phyloP scores from a whole-genome alignment of 441 rosid species.

The Cnidoscolus chayamansa region DNA sequence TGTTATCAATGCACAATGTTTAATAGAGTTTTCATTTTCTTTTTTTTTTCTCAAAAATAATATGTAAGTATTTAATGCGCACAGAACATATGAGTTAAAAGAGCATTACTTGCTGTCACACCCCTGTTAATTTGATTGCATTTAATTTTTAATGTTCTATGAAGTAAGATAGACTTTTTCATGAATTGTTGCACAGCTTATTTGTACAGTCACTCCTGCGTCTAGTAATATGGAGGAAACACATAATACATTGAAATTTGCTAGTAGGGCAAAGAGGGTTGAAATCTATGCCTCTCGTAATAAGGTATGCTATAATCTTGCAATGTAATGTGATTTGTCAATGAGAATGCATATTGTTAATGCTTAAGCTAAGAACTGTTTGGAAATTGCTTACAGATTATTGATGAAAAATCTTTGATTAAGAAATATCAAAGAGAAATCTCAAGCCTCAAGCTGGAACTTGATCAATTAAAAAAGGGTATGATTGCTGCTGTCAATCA shows the following conservation, averaged over 20 bases:
- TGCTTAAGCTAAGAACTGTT: constrained; percentile 20
- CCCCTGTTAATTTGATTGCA: neutral
- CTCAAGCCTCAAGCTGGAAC: constrained; percentile 80
- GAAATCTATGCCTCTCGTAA: constrained; percentile 97
- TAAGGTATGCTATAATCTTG: constrained; percentile 54
- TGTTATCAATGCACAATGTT: constrained; percentile 2
- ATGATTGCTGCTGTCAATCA: constrained; percentile 82
- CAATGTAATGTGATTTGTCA: constrained; percentile 5
- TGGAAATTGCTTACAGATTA: constrained; percentile 56
- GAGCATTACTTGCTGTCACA: too few species aligned
- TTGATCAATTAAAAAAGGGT: constrained; percentile 83
- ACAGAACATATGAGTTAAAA: neutral
- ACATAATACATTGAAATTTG: constrained; percentile 95
- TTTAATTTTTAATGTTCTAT: constrained; percentile 6
- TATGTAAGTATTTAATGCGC: too few species aligned
- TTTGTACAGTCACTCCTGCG: constrained; percentile 98
- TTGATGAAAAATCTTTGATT: constrained; percentile 96
- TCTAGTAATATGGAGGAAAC: constrained; percentile 99
- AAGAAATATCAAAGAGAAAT: constrained; percentile 98
- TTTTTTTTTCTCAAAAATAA: too few species aligned
- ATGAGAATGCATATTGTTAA: neutral
- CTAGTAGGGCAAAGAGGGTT: constrained; percentile 96
- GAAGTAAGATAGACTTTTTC: neutral
- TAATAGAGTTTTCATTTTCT: too few species aligned
- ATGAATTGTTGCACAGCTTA: constrained; percentile 58